Conservation (phyloP, 2,329 filamentous ascomycete species). For the Xylariomycetidae sp. region DNA sequence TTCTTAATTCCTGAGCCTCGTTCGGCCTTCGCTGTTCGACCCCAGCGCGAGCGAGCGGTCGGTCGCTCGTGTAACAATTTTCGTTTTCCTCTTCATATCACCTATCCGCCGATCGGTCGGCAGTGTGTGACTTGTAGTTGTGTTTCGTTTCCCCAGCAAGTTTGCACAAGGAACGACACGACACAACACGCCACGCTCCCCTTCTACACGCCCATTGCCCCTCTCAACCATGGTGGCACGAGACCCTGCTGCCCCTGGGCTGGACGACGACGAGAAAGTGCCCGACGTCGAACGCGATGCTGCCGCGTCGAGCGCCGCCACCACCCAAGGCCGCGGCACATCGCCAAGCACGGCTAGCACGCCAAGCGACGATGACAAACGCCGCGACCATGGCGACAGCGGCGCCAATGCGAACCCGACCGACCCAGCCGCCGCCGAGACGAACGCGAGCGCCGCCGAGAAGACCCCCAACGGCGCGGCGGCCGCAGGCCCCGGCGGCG, state of each 20-base stretch:
- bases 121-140: too few relatives aligned
- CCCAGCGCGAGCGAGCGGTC: too few relatives aligned
- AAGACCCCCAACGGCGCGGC: background rate
- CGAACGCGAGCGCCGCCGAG: conserved; percentile 2
- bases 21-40: too few relatives aligned
- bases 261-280: conserved; percentile 14
- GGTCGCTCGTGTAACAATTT: too few relatives aligned
- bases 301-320: conserved; percentile 1
- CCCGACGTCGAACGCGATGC: conserved; percentile 11
- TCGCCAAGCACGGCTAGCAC: background rate
- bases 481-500: background rate
- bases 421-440: conserved; percentile 1
- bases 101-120: too few relatives aligned
- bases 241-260: background rate
- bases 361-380: background rate
- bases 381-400: conserved; percentile 1
- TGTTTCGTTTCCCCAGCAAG: too few relatives aligned
- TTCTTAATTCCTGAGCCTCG: too few relatives aligned
- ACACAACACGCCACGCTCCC: too few relatives aligned
- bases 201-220: too few relatives aligned
- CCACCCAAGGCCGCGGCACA: background rate
- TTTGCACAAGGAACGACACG: too few relatives aligned
- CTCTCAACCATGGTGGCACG: background rate
- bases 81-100: too few relatives aligned
- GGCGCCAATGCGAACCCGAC: background rate